These are phyloP conservation scores for Mortierella polycephala DNA, from an alignment of 371 early-diverging fungal species.

Conservation along the genomic window DNA sequence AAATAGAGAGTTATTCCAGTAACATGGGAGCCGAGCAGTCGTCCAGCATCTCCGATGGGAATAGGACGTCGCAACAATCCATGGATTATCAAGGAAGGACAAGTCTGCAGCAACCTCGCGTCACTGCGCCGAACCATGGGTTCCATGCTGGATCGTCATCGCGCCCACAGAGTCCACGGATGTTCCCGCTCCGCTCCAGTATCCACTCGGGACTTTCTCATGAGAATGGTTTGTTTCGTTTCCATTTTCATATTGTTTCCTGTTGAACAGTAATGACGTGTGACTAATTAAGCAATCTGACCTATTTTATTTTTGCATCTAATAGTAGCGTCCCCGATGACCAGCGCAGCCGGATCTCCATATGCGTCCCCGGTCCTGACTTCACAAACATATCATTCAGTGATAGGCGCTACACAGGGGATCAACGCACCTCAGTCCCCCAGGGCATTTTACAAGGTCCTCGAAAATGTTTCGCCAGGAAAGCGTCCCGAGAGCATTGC, in stretches of 20 bases:
- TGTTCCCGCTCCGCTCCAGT: constrained; percentile 27
- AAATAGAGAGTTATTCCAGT: neutral
- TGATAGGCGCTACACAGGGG: neutral
- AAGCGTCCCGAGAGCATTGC: constrained; percentile 36
- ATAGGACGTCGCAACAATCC: constrained; percentile 28
- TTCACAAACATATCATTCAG: constrained; percentile 5
- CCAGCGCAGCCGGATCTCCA: constrained; percentile 39
- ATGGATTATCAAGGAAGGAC: constrained; percentile 29
- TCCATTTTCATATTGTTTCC: neutral
- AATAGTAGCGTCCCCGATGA: constrained; percentile 26
- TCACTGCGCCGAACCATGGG: neutral
- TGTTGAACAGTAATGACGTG: neutral
- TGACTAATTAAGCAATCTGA: neutral
- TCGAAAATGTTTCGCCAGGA: constrained; percentile 16
- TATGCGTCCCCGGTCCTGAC: constrained; percentile 39
- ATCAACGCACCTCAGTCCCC: constrained; percentile 17
- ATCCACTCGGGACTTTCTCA: constrained; percentile 18
- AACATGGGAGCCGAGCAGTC: constrained; percentile 13
- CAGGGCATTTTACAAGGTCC: constrained; percentile 30
- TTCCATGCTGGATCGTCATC: constrained; percentile 16
- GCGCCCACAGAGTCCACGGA: constrained; percentile 22
- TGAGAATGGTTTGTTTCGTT: constrained; percentile 28
- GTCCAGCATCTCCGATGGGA: constrained; percentile 19
- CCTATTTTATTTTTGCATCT: too few species aligned
- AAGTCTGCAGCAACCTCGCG: constrained; percentile 28